Evolutionary conservation across 1,139 yeast species (phyloP).

Genomic region (Suhomyces wounanorum): DNA sequence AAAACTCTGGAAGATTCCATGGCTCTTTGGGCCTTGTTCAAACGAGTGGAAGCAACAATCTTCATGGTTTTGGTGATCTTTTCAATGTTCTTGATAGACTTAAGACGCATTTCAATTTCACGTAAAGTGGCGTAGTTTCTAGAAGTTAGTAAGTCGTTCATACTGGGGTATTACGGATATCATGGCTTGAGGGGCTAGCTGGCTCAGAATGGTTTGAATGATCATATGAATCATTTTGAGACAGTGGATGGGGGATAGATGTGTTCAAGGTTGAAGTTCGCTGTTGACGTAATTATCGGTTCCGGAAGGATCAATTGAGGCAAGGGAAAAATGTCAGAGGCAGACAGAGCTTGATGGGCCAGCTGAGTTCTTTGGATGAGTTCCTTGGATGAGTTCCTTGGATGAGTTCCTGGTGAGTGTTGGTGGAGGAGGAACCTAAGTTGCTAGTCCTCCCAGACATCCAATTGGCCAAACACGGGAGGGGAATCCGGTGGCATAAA

Average conservation of each 20-base stretch:
- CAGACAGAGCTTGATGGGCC: too few relatives aligned
- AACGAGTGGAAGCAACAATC: constrained; percentile 97
- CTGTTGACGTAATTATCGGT: not conserved
- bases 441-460: not conserved
- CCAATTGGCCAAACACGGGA: constrained; percentile 2
- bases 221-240: too few relatives aligned
- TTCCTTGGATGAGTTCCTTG: not conserved
- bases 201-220: too few relatives aligned
- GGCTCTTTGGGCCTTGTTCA: constrained; percentile 94
- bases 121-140: constrained; percentile 98
- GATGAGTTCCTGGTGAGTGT: not conserved
- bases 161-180: not conserved
- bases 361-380: too few relatives aligned
- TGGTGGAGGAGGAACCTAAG: not conserved
- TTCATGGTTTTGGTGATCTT: constrained; percentile 99
- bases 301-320: not conserved
- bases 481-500: not conserved
- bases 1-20: constrained; percentile 87
- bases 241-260: too few relatives aligned
- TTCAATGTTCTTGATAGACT: constrained; percentile 97
- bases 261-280: not conserved
- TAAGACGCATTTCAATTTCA: constrained; percentile 97
- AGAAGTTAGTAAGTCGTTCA: constrained; percentile 20
- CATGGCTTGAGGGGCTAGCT: not conserved
- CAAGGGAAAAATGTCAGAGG: not conserved